Base-by-base conservation (phyloP, 177 flowering plant species). In the Vitis hybrid region DNA sequence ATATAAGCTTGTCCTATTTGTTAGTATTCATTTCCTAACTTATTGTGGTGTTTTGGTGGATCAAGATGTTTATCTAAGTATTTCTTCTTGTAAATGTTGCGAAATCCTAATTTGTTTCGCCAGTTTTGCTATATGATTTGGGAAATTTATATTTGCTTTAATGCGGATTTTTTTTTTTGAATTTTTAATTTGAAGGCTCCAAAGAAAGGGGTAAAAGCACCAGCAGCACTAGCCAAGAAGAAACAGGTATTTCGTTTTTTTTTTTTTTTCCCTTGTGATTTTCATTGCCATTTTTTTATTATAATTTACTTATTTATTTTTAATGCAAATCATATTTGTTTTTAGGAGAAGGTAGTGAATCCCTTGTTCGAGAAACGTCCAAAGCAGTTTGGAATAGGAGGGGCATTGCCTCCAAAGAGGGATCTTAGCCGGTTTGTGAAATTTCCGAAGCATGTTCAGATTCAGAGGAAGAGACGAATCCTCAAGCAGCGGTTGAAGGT, bases 321-420 rank as follows among this genome's bases (percentile, higher is more conserved):
- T 64, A n/a, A 2, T 62, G 6, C 49, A 13, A 13, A 6, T 59
- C 17, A 11, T 56, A 6, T 51, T 12, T 57, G 11, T 35, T 6
- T 65, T 15, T 24, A 81, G 80, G 85, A 83, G 74, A 86, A 82
- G 72, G 81, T 78, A 15, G 80, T 74, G 59, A 86, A 86, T 56
- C 89, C 87, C 0, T 72, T 84, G 67, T 83, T 78, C 63, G 89
- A 84, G 80, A 86, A 83, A 81, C 73, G 89, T 11, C 77, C 89
- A 6, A 83, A 83, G 80, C 88, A 85, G 70, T 86, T 86, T 65
- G 90, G 88, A 5, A 86, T 86, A 19, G 90, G 88, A 9, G 90
- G 88, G 2, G 88, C 85, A 0, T 55, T 86, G 48, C 87, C 89
- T 3, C 89, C 86, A 1, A 84, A 86, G 79, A 81, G 78, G 77